Evolutionary conservation across 2,329 filamentous ascomycete species (phyloP), one percentile per base, ranked within the genome.

Genomic region (Aspergillus fijiensis): DNA sequence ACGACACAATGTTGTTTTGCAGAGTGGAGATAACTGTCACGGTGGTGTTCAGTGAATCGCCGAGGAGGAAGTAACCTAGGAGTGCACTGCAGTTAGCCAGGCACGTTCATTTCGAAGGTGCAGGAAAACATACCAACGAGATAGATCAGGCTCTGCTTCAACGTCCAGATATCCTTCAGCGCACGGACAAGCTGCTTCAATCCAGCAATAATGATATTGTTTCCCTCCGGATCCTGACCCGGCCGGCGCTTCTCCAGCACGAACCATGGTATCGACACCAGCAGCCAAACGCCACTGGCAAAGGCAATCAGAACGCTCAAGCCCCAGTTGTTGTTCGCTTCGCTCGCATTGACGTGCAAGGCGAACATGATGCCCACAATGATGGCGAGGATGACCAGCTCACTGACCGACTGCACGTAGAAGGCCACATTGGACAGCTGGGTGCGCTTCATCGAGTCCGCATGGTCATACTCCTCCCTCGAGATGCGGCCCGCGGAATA

Each of bases 41-140:
- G 0, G 87, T 89, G 0, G 88, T 90, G 70, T 89, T 89, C 39
- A 89, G 78, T 1, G 84, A 87, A 72, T 90, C 88, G n/a, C 86
- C 87, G 0, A 90, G 81, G 2, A 90, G 77, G 69, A 90, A 89
- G 68, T 89, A 90, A 3, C 81, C 80, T 73, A 63, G 60, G 21
- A 23, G 19, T 51, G 31, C 47, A 35, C 12, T 29, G 10, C 27
- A 29, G 56, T 14, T 23, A 51, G 27, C 9, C 45, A 42, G 21
- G 21, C 4, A 11, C 6, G 6, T 6, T 45, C 33, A 5, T 10
- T 16, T 16, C 12, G 2, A 25, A 9, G 25, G 45, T 12, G 14
- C 29, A 2, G 9, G 35, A 39, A 10, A 14, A 63, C 71, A 63
- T 65, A 81, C 84, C 86, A 48, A 86, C 80, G 0, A 90, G 80